Conservation (phyloP, 1,284 basidiomycete genomes). For the Rhodotorula sp. region DNA sequence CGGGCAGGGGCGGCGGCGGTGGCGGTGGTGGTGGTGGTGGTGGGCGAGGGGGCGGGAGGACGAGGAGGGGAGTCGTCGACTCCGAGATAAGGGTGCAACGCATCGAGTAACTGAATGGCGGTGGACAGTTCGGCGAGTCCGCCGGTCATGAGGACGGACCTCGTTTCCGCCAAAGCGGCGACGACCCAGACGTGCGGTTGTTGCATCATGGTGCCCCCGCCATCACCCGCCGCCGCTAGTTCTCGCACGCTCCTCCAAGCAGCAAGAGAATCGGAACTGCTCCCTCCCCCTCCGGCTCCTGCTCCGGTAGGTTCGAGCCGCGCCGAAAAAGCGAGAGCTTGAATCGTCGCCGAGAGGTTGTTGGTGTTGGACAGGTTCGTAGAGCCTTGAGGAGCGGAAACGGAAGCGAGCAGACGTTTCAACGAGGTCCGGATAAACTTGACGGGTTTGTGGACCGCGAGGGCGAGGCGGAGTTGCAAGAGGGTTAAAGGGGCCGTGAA, state of each 20-base stretch:
- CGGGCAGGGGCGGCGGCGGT: neutral
- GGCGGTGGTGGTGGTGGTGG: neutral
- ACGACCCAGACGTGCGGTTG: conserved; percentile 3
- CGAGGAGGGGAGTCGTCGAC: neutral
- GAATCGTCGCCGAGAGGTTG: neutral
- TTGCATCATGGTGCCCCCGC: neutral
- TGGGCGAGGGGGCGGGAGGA: too few relatives aligned
- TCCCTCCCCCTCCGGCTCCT: neutral
- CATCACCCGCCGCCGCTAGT: neutral
- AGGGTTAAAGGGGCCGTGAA: conserved; percentile 13
- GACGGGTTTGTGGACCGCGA: conserved; percentile 9
- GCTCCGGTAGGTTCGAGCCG: neutral
- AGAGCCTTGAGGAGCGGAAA: conserved; percentile 9
- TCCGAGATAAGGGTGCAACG: neutral
- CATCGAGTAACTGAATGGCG: neutral
- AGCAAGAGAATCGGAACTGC: conserved; percentile 2
- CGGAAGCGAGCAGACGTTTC: conserved; percentile 58
- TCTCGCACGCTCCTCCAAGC: conserved; percentile 13
- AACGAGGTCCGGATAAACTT: conserved; percentile 47
- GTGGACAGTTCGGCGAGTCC: conserved; percentile 2
- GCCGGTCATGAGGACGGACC: conserved; percentile 4
- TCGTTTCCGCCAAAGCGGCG: conserved; percentile 8
- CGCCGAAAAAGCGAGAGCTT: neutral
- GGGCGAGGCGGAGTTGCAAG: conserved; percentile 20
- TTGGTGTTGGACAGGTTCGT: neutral